Base-by-base conservation (phyloP, 768 basidiomycete genomes). In the Hirschioporus abietinus region DNA sequence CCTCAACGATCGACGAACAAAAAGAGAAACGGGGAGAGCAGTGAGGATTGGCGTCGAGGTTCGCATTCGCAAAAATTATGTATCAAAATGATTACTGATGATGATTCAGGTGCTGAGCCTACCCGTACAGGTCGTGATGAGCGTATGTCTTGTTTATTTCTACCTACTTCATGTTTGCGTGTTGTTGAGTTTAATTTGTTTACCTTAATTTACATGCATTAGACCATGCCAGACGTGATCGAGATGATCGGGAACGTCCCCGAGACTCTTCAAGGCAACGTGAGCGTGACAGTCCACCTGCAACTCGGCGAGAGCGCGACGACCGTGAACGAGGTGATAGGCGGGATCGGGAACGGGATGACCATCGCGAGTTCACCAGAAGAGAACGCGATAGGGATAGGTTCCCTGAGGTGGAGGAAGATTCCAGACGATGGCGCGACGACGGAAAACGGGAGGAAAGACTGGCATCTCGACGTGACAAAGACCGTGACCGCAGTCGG, bases 1-100 rank as follows among this genome's bases (percentile, higher is more conserved):
- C 12, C 25, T 24, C 60, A 34, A 61, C 25, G 30, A 17, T 25
- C 60, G 60, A 61, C 79, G 65, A 72, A 78, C 60, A 90, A 86
- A 79, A 88, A 87, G 78, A 89, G 89, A 76, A 81, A 82, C 59
- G 90, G 88, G 42, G 92, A 93, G 74, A 81, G 80, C 26, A 88
- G 86, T 71, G 91, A 93, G 71, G 92, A 95, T 72, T 95, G 92
- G 92, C 84, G 92, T 74, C 84, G 90, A 86, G 90, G 92, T 92
- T 35, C 65, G 20, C 58, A 63, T 59, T 66, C 25, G 58, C 25
- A 30, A 42, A 52, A 66, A 34, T 65, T 59, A 52, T 66, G 61
- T 58, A 60, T 9, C 20, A 9, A 23, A 61, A 24, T 12, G 17
- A 25, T 1, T 25, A 8, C 64, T 65, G 24, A 63, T 66, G 57